These are phyloP conservation scores for Trypanosoma lewisi DNA, from an alignment of 208 protist species.

Conservation along the genomic window DNA sequence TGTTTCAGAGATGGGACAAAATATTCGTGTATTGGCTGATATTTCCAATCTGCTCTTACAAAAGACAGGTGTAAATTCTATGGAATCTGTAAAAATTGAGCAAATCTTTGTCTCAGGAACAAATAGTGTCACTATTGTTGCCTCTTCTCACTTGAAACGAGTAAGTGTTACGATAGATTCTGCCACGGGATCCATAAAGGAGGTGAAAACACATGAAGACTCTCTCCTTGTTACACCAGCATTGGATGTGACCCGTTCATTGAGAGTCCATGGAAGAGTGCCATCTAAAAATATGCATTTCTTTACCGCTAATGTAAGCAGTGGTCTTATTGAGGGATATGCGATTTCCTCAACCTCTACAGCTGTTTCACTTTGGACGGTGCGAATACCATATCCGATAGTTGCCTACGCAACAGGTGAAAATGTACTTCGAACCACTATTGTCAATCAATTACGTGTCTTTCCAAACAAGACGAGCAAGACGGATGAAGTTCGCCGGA, in stretches of 20 bases:
- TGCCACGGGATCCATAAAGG: slow-evolving; percentile 13
- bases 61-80: slow-evolving; percentile 37
- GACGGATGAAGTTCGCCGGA: slow-evolving; percentile 77
- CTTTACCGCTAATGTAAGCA: slow-evolving; percentile 38
- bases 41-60: slow-evolving; percentile 40
- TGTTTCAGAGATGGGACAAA: slow-evolving; percentile 42
- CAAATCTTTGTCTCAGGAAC: slow-evolving; percentile 22
- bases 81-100: slow-evolving; percentile 44
- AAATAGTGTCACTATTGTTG: slow-evolving; percentile 19
- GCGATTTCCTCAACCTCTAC: slow-evolving; percentile 26
- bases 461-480: slow-evolving; percentile 67
- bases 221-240: slow-evolving; percentile 30
- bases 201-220: slow-evolving; percentile 23
- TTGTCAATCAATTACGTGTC: slow-evolving; percentile 73
- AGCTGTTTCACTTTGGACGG: slow-evolving; percentile 49
- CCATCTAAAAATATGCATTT: slow-evolving; percentile 28
- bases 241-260: slow-evolving; percentile 39
- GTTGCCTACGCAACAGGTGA: slow-evolving; percentile 69
- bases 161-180: slow-evolving; percentile 29
- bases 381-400: slow-evolving; percentile 60
- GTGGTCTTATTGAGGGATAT: slow-evolving; percentile 59
- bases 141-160: slow-evolving; percentile 11
- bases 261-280: slow-evolving; percentile 36
- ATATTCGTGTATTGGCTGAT: slow-evolving; percentile 54
- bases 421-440: slow-evolving; percentile 42